phyloP scores from a whole-genome alignment of 176 grass and related monocot species.

The Oryza coarctata region DNA sequence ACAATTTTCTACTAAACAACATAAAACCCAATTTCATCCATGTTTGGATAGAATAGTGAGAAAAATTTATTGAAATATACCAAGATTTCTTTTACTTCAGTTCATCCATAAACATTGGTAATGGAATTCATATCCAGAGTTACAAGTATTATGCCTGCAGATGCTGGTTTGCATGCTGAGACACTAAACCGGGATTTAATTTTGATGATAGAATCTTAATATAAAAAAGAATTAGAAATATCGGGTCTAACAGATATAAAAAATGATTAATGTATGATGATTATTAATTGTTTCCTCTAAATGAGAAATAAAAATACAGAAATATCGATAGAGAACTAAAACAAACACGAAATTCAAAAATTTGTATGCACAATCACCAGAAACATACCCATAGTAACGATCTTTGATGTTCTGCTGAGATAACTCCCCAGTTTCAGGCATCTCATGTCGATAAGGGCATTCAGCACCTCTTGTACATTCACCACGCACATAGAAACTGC shows the following conservation, averaged over 20 bases:
- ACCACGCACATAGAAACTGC: slow-evolving; percentile 92
- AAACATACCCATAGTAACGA: slow-evolving; percentile 93
- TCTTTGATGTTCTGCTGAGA: slow-evolving; percentile 99
- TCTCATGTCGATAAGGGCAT: slow-evolving; percentile 97
- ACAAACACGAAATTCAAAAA: not conserved
- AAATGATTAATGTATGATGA: not conserved
- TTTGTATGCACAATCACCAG: not conserved
- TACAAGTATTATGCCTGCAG: not conserved
- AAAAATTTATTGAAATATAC: not conserved
- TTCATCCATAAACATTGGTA: not conserved
- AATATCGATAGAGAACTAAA: slow-evolving; percentile 1
- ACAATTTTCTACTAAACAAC: not conserved
- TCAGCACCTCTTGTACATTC: slow-evolving; percentile 96
- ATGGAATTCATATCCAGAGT: not conserved
- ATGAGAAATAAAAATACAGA: not conserved
- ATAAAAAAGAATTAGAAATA: not conserved
- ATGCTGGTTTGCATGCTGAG: not conserved
- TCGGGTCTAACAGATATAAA: not conserved
- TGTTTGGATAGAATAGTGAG: not conserved
- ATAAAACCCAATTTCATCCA: not conserved
- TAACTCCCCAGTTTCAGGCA: slow-evolving; percentile 98
- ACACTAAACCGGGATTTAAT: not conserved
- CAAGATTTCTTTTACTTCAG: not conserved
- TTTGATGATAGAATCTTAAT: slow-evolving; percentile 1
- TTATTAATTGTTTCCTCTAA: not conserved